Evolutionary conservation across 306 rosid genomes (phyloP), one percentile per base, ranked within the genome.

Genomic region (Medicago lupulina): DNA sequence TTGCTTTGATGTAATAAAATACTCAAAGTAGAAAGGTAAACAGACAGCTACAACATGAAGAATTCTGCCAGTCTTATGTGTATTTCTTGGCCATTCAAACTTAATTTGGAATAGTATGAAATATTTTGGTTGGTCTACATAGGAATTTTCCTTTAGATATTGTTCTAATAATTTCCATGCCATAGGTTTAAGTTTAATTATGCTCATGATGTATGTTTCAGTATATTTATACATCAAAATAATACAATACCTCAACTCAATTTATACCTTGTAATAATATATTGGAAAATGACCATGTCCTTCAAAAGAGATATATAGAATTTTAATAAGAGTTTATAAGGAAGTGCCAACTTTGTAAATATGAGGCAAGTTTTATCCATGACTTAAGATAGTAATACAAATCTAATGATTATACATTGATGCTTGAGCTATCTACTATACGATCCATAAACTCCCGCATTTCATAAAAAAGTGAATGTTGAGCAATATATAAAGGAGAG

Each of bases 31-130:
- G 61, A 63, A 59, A 70, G 39, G 41, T 71, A 36, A 43, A 17
- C 41, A 36, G 34, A 75, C 57, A 44, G 63, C 17, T 54, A n/a
- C 69, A 71, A 14, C 73, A 68, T 19, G 74, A 76, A 76, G 41
- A 76, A 55, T 76, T 21, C 49, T 25, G 7, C 38, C 39, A 41
- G 5, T 75, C 38, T 9, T 31, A 2, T 51, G 54, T 54, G 53
- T 72, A 76, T 81, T 63, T 54, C 63, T 63, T 34, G 62, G 70
- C 74, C 77, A 25, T 81, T 77, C 70, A 76, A 81, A 75, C 46
- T n/a, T n/a, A 50, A 50, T 62, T 19, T 21, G 46, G 75, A 81
- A 70, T 80, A 53, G 57, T 51, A 31, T 62, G n/a, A 34, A 34
- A 25, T 62, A 40, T 69, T 71, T 63, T 17, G 31, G 55, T 46